Conservation (phyloP, 495 filamentous ascomycete species). For the Beverwykella pulmonaria region DNA sequence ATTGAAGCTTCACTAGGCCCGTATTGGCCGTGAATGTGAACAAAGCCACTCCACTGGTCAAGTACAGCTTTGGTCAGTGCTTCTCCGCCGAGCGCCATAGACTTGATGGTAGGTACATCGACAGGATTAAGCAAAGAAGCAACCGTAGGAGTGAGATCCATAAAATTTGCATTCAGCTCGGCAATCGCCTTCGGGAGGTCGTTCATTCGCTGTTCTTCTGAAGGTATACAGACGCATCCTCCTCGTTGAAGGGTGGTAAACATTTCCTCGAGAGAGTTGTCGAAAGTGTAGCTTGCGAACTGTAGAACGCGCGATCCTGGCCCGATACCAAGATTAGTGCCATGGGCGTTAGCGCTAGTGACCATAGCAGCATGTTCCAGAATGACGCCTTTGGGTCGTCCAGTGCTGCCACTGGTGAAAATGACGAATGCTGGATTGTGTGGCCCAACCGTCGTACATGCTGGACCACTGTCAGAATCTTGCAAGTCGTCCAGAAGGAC, state of each 20-base stretch:
- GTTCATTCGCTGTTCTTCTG: conserved; percentile 33
- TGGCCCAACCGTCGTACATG: conserved; percentile 22
- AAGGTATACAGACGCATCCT: conserved; percentile 35
- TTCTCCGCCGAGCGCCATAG: conserved; percentile 28
- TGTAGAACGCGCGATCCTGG: conserved; percentile 26
- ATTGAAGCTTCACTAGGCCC: conserved; percentile 33
- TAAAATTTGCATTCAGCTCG: conserved; percentile 29
- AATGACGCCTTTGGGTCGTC: conserved; percentile 33
- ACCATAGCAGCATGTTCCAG: conserved; percentile 27
- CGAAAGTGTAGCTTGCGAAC: conserved; percentile 36
- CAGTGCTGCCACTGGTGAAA: conserved; percentile 37
- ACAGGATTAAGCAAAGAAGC: conserved; percentile 23
- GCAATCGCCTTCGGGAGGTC: conserved; percentile 23
- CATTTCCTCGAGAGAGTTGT: conserved; percentile 34
- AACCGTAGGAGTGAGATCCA: conserved; percentile 35
- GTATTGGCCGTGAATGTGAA: conserved; percentile 29
- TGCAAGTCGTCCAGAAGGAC: conserved; percentile 29
- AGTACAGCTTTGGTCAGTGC: conserved; percentile 24
- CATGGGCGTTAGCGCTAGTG: conserved; percentile 31
- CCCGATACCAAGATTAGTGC: conserved; percentile 24
- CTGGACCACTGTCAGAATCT: conserved; percentile 3
- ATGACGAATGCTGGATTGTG: conserved; percentile 34
- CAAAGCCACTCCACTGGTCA: conserved; percentile 18
- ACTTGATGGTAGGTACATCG: conserved; percentile 27
- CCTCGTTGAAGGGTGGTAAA: conserved; percentile 32